Base-by-base conservation (phyloP, 768 basidiomycete genomes). In the Hysterangium stoloniferum region DNA sequence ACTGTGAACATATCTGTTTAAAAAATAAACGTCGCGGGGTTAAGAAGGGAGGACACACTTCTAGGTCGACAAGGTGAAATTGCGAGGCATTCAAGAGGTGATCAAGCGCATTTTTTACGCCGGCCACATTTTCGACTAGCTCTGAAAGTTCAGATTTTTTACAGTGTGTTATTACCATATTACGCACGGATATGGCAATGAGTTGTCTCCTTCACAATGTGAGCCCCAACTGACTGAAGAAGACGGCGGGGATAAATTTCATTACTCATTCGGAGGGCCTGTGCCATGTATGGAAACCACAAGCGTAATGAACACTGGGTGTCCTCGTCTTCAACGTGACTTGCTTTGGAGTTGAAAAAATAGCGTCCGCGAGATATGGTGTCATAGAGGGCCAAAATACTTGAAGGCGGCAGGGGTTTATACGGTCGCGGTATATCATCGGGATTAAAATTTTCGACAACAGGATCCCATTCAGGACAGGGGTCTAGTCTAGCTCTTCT, bases 241-340 rank as follows among this genome's bases (percentile, higher is more conserved):
- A 48, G 32, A 13, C 33, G 32, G 9, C 33, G 46, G 9, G 46
- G 46, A 35, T 13, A 48, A 22, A 48, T 48, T 7, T 33, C 28
- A 36, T 48, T 33, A 33, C 46, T 34, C 31, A 48, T 35, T 36
- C 46, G 20, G 31, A 48, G 28, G 4, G 46, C 46, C 20, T 48
- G 46, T 9, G 31, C 46, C 46, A 48, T 48, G 25, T 25, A 45
- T 25, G 44, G 44, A 45, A 17, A 45, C 44, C 44, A 45, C 8
- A 48, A 19, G n/a, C 46, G 33, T 6, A 48, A 22, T 3, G 28
- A 22, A 33, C 46, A 48, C 31, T 3, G 32, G 9, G 33, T 33
- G 9, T 48, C 34, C 33, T 48, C 46, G 28, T 36, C 33, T 20
- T 48, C 46, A 9, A 48, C 13, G 20, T 48, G 46, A 3, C 32